phyloP scores from a whole-genome alignment of 441 rosid genomes.

The Macaranga tanarius region DNA sequence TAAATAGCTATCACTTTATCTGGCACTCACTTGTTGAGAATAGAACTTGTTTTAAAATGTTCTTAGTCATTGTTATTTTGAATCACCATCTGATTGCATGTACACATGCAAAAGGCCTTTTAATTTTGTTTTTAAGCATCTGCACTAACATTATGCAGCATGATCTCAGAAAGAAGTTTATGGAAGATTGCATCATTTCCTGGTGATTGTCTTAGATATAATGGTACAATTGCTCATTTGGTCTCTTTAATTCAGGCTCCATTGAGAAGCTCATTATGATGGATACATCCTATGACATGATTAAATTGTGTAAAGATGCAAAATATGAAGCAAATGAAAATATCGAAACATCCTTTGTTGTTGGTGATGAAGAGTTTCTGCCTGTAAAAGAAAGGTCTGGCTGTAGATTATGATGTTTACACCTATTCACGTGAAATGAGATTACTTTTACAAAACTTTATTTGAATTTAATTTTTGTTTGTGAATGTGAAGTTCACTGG shows the following conservation, averaged over 20 bases:
- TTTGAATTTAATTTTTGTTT: slow-evolving; percentile 26
- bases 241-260: slow-evolving; percentile 51
- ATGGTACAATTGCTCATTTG: background rate
- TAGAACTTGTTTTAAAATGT: background rate
- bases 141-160: background rate
- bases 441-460: slow-evolving; percentile 6
- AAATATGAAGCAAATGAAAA: slow-evolving; percentile 36
- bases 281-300: slow-evolving; percentile 89
- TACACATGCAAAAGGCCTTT: background rate
- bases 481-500: slow-evolving; percentile 70
- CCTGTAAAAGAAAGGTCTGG: slow-evolving; percentile 79
- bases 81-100: background rate
- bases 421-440: background rate
- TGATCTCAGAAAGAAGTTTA: background rate
- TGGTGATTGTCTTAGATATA: background rate
- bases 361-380: slow-evolving; percentile 92
- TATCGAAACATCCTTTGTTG: slow-evolving; percentile 65
- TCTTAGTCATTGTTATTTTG: background rate
- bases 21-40: background rate
- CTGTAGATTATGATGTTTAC: background rate
- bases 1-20: background rate
- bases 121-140: background rate
- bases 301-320: slow-evolving; percentile 63
- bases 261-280: slow-evolving; percentile 89
- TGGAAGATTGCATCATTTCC: background rate